Percentiles rank a stretch among this genome's conserved stretches.
Conservation (phyloP, 805 yeast genomes). For the Wickerhamiella occidentalis region DNA sequence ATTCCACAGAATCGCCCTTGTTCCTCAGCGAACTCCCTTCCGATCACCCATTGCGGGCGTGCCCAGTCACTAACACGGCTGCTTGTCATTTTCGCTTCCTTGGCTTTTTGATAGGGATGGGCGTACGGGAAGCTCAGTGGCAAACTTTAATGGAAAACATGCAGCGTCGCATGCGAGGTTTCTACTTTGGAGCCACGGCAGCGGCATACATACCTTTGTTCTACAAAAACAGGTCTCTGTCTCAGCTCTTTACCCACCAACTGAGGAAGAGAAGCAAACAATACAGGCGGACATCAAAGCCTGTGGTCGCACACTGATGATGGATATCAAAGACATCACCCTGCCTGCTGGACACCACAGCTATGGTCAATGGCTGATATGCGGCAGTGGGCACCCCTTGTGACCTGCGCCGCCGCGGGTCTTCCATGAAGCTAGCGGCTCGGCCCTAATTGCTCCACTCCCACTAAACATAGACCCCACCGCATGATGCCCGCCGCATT, state of each 20-base stretch:
- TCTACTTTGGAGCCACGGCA: not conserved
- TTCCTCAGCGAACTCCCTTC: too few relatives aligned
- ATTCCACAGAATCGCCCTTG: too few relatives aligned
- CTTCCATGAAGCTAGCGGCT: too few relatives aligned
- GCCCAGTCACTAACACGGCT: too few relatives aligned
- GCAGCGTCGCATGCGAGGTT: not conserved
- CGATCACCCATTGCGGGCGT: too few relatives aligned
- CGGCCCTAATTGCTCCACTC: too few relatives aligned
- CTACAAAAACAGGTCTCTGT: constrained; percentile 1
- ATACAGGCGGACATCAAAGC: not conserved
- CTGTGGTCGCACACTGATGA: not conserved
- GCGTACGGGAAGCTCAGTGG: not conserved
- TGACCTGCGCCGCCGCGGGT: too few relatives aligned
- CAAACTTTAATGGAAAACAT: not conserved
- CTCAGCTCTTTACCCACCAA: constrained; percentile 1
- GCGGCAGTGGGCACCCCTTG: too few relatives aligned
- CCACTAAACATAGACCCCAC: too few relatives aligned
- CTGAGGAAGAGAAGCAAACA: not conserved
- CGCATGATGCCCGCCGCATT: too few relatives aligned
- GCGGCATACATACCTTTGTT: not conserved
- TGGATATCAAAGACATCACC: not conserved
- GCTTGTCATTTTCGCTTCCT: not conserved
- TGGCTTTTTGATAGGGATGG: not conserved
- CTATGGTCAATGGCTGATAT: not conserved
- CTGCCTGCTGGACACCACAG: not conserved